Conservation (phyloP, 495 filamentous ascomycete genomes). For the Thermochaetoides thermophila region DNA sequence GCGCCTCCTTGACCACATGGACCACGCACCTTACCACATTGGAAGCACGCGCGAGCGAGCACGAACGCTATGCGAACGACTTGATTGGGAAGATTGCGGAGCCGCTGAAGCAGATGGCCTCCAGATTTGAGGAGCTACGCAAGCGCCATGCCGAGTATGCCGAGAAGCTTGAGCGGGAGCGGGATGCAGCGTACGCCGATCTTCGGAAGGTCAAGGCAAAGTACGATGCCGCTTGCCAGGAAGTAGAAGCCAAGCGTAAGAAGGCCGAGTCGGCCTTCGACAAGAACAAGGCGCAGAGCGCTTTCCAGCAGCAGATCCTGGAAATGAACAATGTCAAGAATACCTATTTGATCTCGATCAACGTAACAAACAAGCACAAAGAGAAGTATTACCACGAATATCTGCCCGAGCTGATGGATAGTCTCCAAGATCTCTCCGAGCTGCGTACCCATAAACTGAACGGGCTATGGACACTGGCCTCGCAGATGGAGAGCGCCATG, state of each 20-base stretch:
- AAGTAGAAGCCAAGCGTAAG: conserved; percentile 86
- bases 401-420: conserved; percentile 83
- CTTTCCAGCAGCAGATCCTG: conserved; percentile 74
- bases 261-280: conserved; percentile 86
- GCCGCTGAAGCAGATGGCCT: conserved; percentile 54
- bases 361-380: conserved; percentile 91
- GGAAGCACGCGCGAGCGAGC: conserved; percentile 75
- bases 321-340: conserved; percentile 99
- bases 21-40: conserved; percentile 80
- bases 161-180: conserved; percentile 73
- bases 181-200: conserved; percentile 69
- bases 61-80: conserved; percentile 67
- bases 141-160: conserved; percentile 86
- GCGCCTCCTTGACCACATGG: conserved; percentile 94
- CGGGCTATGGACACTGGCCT: conserved; percentile 64
- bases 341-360: conserved; percentile 86
- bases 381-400: conserved; percentile 96
- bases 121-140: conserved; percentile 78
- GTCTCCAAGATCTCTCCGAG: conserved; percentile 80
- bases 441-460: conserved; percentile 74
- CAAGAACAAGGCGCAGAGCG: conserved; percentile 71
- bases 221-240: conserved; percentile 85
- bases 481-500: conserved; percentile 59
- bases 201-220: conserved; percentile 81
- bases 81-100: conserved; percentile 68